Percentiles rank a stretch among this genome's conserved stretches.
These are phyloP conservation scores for Aureobasidium sp. DNA, from an alignment of 2,329 filamentous ascomycete species.

Conservation along the genomic window DNA sequence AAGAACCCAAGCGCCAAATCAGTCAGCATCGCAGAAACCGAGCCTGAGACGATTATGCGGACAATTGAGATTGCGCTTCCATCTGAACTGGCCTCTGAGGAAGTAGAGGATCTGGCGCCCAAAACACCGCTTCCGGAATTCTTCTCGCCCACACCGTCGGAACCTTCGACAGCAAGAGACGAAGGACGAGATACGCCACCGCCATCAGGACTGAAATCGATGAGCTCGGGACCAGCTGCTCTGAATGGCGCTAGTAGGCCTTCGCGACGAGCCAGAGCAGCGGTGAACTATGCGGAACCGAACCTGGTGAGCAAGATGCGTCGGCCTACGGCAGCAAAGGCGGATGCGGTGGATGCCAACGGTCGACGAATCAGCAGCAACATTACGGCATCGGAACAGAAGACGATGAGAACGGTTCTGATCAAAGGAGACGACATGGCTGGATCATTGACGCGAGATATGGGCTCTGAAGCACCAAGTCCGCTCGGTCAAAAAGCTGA, in stretches of 20 bases:
- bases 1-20: slow-evolving; percentile 8
- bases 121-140: slow-evolving; percentile 29
- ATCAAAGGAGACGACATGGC: slow-evolving; percentile 28
- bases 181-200: slow-evolving; percentile 34
- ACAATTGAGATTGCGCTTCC: slow-evolving; percentile 11
- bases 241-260: slow-evolving; percentile 30
- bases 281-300: slow-evolving; percentile 45
- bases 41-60: slow-evolving; percentile 17
- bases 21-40: slow-evolving; percentile 21
- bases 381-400: neutral
- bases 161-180: slow-evolving; percentile 39
- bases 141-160: slow-evolving; percentile 40
- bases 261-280: slow-evolving; percentile 38
- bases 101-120: slow-evolving; percentile 11
- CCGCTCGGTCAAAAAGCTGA: slow-evolving; percentile 20
- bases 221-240: slow-evolving; percentile 20
- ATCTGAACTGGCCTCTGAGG: neutral
- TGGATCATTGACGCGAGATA: slow-evolving; percentile 11
- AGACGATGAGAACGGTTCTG: slow-evolving; percentile 16
- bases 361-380: slow-evolving; percentile 3
- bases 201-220: slow-evolving; percentile 20
- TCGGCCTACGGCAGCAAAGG: slow-evolving; percentile 40
- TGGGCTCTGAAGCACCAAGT: slow-evolving; percentile 17
- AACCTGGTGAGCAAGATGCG: slow-evolving; percentile 44
- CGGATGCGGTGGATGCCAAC: slow-evolving; percentile 34